Evolutionary conservation across 2,329 filamentous ascomycete species (phyloP).

Genomic region (Trichoderma brevicompactum): DNA sequence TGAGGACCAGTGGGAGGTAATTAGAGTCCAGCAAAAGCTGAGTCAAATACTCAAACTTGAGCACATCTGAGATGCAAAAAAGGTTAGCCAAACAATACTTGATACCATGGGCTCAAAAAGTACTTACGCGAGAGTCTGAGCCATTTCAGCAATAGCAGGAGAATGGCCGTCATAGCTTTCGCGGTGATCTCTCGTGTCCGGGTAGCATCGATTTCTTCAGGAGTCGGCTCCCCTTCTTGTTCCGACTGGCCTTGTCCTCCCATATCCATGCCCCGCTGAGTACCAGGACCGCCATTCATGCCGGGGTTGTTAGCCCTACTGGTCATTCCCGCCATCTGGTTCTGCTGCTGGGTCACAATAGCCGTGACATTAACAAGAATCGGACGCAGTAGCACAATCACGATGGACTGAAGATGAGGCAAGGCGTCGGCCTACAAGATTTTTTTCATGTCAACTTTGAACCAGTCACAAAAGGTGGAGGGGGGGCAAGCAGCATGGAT

Average conservation of each 20-base stretch:
- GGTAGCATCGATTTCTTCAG: slow-evolving; percentile 81
- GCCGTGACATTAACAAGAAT: slow-evolving; percentile 86
- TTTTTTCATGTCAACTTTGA: slow-evolving; percentile 23
- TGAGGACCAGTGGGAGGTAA: slow-evolving; percentile 88
- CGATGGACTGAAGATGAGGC: slow-evolving; percentile 86
- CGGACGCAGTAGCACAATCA: slow-evolving; percentile 89
- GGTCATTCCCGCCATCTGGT: slow-evolving; percentile 49
- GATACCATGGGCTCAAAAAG: not conserved
- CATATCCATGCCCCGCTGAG: slow-evolving; percentile 40
- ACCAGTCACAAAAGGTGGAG: too few species aligned
- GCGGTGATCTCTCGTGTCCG: slow-evolving; percentile 84
- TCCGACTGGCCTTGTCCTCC: slow-evolving; percentile 40
- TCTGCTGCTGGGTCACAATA: slow-evolving; percentile 61
- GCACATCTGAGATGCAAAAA: slow-evolving; percentile 64
- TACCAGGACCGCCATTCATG: slow-evolving; percentile 46
- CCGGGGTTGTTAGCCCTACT: slow-evolving; percentile 47
- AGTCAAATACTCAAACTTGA: slow-evolving; percentile 95
- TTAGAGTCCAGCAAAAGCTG: slow-evolving; percentile 94
- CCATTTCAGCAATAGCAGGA: slow-evolving; percentile 93
- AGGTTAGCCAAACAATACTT: not conserved
- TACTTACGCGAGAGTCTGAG: slow-evolving; percentile 87
- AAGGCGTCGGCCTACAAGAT: slow-evolving; percentile 66
- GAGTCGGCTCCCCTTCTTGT: slow-evolving; percentile 54
- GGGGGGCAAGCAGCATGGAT: not conserved
- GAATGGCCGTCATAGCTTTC: slow-evolving; percentile 88